A percentile compares a stretch with the other conserved stretches of the same genome.
phyloP scores from a whole-genome alignment of 257 asterid species.

The Nemophila menziesii region DNA sequence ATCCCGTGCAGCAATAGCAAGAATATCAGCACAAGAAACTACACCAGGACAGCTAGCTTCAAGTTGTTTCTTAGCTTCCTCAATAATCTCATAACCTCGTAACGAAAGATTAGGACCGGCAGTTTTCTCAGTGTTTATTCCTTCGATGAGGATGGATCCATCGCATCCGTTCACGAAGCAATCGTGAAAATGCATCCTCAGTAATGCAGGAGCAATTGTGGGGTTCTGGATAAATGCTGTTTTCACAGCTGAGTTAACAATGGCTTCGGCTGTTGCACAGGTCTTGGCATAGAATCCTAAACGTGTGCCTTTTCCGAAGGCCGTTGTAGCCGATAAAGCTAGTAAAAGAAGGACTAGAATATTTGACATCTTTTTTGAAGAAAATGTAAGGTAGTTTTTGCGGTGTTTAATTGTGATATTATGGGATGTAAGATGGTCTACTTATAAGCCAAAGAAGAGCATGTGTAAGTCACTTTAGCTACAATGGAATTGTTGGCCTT shows the following conservation, averaged over 20 bases:
- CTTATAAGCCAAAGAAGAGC: too few relatives aligned
- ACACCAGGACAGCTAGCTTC: constrained; percentile 58
- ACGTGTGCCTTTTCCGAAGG: constrained; percentile 53
- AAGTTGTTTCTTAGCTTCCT: constrained; percentile 59
- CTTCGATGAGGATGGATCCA: constrained; percentile 61
- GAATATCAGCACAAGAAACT: constrained; percentile 85
- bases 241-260: constrained; percentile 41
- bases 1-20: constrained; percentile 84
- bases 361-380: not conserved
- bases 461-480: too few relatives aligned
- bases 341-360: not conserved
- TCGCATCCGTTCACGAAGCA: constrained; percentile 87
- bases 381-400: not conserved
- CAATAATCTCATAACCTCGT: constrained; percentile 64
- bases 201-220: constrained; percentile 51
- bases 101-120: constrained; percentile 33
- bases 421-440: too few relatives aligned
- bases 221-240: constrained; percentile 36
- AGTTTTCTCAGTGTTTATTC: constrained; percentile 40
- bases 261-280: constrained; percentile 57
- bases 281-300: constrained; percentile 56
- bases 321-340: constrained; percentile 10
- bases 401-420: not conserved
- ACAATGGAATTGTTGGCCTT: too few relatives aligned
- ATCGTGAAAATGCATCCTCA: constrained; percentile 83